Evolutionary conservation across 1,139 yeast species (phyloP), one percentile per base, ranked within the genome.

Genomic region (Pneumocystis oryctolagi): DNA sequence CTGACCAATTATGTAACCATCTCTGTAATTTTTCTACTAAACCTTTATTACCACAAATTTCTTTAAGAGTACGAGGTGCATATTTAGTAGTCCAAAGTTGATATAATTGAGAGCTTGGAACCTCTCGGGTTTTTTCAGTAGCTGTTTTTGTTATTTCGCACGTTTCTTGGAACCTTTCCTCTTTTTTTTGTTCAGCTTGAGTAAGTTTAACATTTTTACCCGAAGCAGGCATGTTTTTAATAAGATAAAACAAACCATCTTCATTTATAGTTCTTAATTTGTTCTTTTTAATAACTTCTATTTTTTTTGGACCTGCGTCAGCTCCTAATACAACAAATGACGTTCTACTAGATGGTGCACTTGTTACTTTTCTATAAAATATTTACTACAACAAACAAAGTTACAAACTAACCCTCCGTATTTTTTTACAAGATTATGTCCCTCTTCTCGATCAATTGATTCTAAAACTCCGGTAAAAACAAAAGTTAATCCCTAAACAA

Each of bases 251-350:
- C 69, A 94, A 89, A 0, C 98, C 98, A 5, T 82, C 87, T 72
- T 92, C 96, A 70, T 84, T 84, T 65, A 92, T 86, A 34, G 95
- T 88, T 73, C 90, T 90, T 63, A 88, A 82, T 12, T 82, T 80
- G 67, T 84, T 76, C 63, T 82, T 80, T 69, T 82, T 84, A 69
- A 94, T 92, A 70, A 85, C 88, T 68, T 83, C 82, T 61, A 92
- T 83, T 73, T 92, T 92, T n/a, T 89, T 84, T 1, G 98, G 97
- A 0, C 99, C 99, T 1, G 98, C 98, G 68, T 92, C 97, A 62
- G 82, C 89, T 5, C 99, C 99, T 37, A 94, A 78, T 1, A 92
- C 97, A 5, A 92, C 96, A 60, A 89, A 78, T 47, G 89, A 82
- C 0, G 98, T 94, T 70, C 85, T 87, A 28, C 89, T 84, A 62